Base-by-base conservation (phyloP, 352 stramenopile species). In the Globisporangium parvum region DNA sequence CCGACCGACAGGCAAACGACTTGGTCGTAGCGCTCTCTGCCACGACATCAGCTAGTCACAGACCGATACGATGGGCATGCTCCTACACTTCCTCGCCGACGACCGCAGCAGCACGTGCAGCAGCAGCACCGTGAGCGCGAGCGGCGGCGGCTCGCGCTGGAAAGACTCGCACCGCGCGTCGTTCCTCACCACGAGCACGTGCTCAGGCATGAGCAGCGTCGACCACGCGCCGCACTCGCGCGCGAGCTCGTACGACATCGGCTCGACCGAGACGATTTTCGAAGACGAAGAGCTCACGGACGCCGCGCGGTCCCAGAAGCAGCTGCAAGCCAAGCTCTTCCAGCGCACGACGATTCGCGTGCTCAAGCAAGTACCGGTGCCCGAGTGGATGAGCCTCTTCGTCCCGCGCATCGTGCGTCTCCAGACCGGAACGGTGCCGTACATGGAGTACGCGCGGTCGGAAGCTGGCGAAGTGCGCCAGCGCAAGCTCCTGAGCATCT, bases 351-450 rank as follows among this genome's bases (percentile, higher is more conserved):
- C 65, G 1, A 54, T 88, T 44, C 77, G 75, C 18, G 75, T 85
- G 58, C 73, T 82, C 28, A 88, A 88, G 69, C 77, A 88, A 62
- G 69, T 76, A 18, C 77, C 77, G 20, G 59, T 85, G 57, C 73
- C 77, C 17, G 63, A 86, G 60, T 88, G 78, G 78, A 84, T 88
- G 68, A 87, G 86, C 55, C 75, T 88, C n/a, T 88, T 87, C 59
- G 73, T 87, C 52, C 75, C 74, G 6, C 75, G 78, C 52, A 47
- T 85, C 47, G 72, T 88, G 44, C 70, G 72, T 11, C 63, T 88
- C 37, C 76, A 87, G 64, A 84, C 69, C 6, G 78, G 78, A 41
- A 70, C 74, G 0, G 62, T 82, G 45, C 78, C 78, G 28, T 88
- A 71, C 58, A 79, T 88, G 63, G 75, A 88, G 61, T 87, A 88